phyloP scores from a whole-genome alignment of 192 early-diverging fungal genomes.

The Dissophora ornata region DNA sequence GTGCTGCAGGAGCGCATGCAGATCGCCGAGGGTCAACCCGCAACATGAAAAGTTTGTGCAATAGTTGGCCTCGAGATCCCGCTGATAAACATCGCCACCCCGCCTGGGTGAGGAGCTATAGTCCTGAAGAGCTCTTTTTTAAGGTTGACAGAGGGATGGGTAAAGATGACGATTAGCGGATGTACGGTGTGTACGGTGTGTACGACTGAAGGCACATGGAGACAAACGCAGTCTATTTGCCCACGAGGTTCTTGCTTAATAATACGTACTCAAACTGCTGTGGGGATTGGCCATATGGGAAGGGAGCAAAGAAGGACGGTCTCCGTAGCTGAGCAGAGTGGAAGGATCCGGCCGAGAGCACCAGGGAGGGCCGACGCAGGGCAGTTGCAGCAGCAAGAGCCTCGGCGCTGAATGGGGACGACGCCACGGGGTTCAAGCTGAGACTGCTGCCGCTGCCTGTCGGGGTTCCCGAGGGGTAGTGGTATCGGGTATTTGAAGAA shows the following conservation, averaged over 20 bases:
- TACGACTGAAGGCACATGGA: too few relatives aligned
- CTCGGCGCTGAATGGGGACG: conserved; percentile 39
- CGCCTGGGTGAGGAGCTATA: conserved; percentile 48
- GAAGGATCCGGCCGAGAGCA: conserved; percentile 46
- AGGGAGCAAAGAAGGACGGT: conserved; percentile 49
- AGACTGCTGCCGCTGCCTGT: conserved; percentile 9
- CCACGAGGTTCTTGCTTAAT: too few relatives aligned
- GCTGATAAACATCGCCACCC: conserved; percentile 55
- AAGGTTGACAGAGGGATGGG: background rate
- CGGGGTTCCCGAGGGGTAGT: conserved; percentile 8
- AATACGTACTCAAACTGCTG: conserved; percentile 48
- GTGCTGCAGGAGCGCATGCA: conserved; percentile 97
- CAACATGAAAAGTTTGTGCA: conserved; percentile 97
- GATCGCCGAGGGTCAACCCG: conserved; percentile 84
- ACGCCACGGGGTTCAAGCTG: conserved; percentile 11
- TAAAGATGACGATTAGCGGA: background rate
- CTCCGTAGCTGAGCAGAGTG: conserved; percentile 50
- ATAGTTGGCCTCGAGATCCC: conserved; percentile 89
- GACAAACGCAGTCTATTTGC: too few relatives aligned
- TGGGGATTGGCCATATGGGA: conserved; percentile 48
- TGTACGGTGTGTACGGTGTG: background rate
- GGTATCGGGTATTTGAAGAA: background rate
- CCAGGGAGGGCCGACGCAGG: conserved; percentile 36
- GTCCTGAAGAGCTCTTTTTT: conserved; percentile 27
- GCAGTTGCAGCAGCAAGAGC: conserved; percentile 41